phyloP scores from a whole-genome alignment of 352 stramenopile genomes.

The Globisporangium mamillatum region DNA sequence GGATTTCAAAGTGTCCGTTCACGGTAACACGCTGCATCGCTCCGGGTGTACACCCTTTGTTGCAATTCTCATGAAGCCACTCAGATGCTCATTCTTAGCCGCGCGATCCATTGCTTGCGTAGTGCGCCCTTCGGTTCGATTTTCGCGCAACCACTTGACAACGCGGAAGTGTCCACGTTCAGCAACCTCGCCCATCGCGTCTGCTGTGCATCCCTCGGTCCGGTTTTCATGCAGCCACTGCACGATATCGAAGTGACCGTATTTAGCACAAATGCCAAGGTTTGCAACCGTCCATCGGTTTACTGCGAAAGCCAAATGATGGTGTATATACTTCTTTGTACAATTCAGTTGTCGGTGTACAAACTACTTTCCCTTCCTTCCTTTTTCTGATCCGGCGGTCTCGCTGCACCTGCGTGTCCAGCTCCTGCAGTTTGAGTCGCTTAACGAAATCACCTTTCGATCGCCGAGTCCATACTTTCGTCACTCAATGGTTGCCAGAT shows the following conservation, averaged over 20 bases:
- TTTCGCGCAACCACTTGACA: background rate
- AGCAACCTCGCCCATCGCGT: background rate
- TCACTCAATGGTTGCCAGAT: no score
- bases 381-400: no score
- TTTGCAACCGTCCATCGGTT: no score
- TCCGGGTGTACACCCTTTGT: background rate
- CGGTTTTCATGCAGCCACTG: background rate
- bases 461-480: no score
- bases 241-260: background rate
- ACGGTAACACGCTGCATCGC: background rate
- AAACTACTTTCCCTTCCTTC: no score
- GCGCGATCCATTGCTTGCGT: background rate
- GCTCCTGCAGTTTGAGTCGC: no score
- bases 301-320: no score
- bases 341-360: no score
- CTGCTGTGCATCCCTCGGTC: background rate
- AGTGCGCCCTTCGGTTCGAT: conserved; percentile 2
- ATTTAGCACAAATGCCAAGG: background rate
- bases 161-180: background rate
- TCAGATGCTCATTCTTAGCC: background rate
- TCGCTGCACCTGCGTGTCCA: no score
- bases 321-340: no score
- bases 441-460: no score
- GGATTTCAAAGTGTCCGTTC: background rate
- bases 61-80: conserved; percentile 4